Evolutionary conservation across 371 early-diverging fungal genomes (phyloP), one percentile per base, ranked within the genome.

Genomic region (Synchytrium microbalum): DNA sequence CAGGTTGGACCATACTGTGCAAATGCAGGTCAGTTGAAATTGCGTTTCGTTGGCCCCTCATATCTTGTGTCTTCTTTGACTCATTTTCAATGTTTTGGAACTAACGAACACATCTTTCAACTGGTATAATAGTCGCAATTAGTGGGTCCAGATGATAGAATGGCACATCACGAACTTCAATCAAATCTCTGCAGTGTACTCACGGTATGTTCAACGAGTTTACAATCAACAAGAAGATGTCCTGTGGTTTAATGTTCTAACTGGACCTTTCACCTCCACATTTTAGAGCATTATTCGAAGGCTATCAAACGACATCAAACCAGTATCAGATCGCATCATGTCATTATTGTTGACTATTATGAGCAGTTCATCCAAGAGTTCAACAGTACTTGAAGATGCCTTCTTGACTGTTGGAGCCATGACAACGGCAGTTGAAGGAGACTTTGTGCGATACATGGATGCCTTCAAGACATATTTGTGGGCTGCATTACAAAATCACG

Each of bases 361-460:
- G 59, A 19, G 53, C 2, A 78, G 80, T n/a, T 75, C 86, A 30
- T 77, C 85, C 66, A 89, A 88, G 73, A 82, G 80, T 56, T 86
- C 98, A 0, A 90, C 91, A 14, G 88, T 89, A n/a, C 75, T 88
- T 16, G 98, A 98, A 76, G 98, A 98, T 64, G 89, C 88, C 0
- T 93, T 94, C 79, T 75, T 95, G 65, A 84, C 88, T 55, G 84
- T 95, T 28, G 91, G 96, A 38, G 91, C 93, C 5, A 72, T 97
- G 68, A 89, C 84, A 28, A 79, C 80, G 54, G 82, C 78, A 79
- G 69, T 28, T 61, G 31, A n/a, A 1, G 14, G 14, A 26, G 58
- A 10, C 0, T 59, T 54, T 58, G 19, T 72, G 3, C 86, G 93
- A 53, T 96, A 95, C 73, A 83, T 89, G 57, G 90, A 91, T 38